Evolutionary conservation across 1,284 basidiomycete genomes (phyloP).

Genomic region (Leccinum pachyderme): DNA sequence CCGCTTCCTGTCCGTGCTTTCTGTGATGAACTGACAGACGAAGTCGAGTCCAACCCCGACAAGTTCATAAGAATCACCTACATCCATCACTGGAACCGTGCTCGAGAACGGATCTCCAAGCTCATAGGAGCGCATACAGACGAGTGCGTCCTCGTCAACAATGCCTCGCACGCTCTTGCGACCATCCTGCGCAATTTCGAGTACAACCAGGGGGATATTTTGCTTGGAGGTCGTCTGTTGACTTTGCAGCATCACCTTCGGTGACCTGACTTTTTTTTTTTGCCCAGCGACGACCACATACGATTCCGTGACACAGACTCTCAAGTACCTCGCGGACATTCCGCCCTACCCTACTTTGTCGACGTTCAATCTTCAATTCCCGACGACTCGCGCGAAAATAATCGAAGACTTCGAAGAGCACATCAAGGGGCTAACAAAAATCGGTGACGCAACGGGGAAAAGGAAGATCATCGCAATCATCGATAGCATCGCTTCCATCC

Average conservation of each 20-base stretch:
- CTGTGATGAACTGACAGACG: conserved; percentile 42
- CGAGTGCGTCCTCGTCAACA: conserved; percentile 67
- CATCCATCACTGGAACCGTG: conserved; percentile 32
- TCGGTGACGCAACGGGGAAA: conserved; percentile 26
- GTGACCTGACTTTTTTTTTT: neutral
- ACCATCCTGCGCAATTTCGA: conserved; percentile 63
- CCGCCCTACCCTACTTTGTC: conserved; percentile 52
- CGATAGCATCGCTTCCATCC: conserved; percentile 70
- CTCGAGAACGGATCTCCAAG: conserved; percentile 53
- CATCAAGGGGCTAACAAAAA: conserved; percentile 26
- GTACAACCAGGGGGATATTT: conserved; percentile 46
- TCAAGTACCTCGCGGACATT: conserved; percentile 60
- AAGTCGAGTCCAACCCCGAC: conserved; percentile 64
- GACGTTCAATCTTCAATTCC: conserved; percentile 57
- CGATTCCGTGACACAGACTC: conserved; percentile 52
- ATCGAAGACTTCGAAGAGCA: conserved; percentile 52
- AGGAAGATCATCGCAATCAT: conserved; percentile 69
- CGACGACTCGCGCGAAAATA: conserved; percentile 61
- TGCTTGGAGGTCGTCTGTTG: conserved; percentile 36
- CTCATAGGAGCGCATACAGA: conserved; percentile 58
- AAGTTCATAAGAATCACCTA: conserved; percentile 52
- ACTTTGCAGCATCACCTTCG: neutral
- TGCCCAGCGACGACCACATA: conserved; percentile 67
- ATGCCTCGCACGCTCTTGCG: conserved; percentile 66
- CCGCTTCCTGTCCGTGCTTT: conserved; percentile 60